Evolutionary conservation across 2,329 filamentous ascomycete genomes (phyloP).

Genomic region (Rhynchosporium agropyri): DNA sequence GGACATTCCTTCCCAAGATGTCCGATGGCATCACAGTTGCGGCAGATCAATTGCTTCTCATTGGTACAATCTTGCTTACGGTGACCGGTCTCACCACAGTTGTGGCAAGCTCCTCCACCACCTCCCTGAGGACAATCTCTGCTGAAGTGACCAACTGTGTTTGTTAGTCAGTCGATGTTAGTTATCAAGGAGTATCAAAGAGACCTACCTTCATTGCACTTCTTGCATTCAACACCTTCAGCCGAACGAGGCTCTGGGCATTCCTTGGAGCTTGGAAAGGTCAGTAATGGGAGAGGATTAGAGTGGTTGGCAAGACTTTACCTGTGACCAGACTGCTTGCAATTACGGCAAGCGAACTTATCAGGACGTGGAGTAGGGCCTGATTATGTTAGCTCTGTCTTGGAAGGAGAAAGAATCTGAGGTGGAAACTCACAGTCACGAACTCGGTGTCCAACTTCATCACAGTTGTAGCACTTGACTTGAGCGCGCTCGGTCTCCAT

Average conservation of each 20-base stretch:
- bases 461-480: slow-evolving; percentile 68
- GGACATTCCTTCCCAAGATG: slow-evolving; percentile 55
- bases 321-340: slow-evolving; percentile 49
- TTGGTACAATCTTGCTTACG: slow-evolving; percentile 27
- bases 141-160: slow-evolving; percentile 61
- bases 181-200: neutral
- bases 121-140: slow-evolving; percentile 66
- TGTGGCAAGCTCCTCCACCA: slow-evolving; percentile 54
- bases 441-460: slow-evolving; percentile 63
- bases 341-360: slow-evolving; percentile 70
- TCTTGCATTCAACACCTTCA: slow-evolving; percentile 43
- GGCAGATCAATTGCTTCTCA: slow-evolving; percentile 55
- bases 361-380: slow-evolving; percentile 63
- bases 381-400: slow-evolving; percentile 15
- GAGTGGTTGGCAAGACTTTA: neutral
- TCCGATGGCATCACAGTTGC: slow-evolving; percentile 65
- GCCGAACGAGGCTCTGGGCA: slow-evolving; percentile 50
- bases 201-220: slow-evolving; percentile 40
- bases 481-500: slow-evolving; percentile 50
- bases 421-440: slow-evolving; percentile 63
- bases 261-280: slow-evolving; percentile 34
- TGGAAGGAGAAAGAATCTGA: neutral
- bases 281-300: neutral
- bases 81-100: slow-evolving; percentile 44
- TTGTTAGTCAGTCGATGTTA: slow-evolving; percentile 35